A percentile compares a stretch with the other conserved stretches of the same genome.
phyloP scores from a whole-genome alignment of 2,329 filamentous ascomycete species.

The Scleromitrula shiraiana region DNA sequence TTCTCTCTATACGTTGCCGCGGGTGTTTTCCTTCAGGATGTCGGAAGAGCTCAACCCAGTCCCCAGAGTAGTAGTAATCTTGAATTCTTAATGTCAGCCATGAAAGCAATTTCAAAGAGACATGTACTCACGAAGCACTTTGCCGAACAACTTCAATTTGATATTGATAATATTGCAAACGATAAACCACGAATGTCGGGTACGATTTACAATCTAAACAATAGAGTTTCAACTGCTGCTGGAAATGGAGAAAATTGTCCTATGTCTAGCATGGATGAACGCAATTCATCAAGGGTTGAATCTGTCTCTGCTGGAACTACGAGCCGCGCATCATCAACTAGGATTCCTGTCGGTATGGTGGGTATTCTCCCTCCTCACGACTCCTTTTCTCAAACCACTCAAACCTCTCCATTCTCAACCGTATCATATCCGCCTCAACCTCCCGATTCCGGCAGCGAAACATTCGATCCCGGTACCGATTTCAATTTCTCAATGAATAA shows the following conservation, averaged over 20 bases:
- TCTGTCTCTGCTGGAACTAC: no score
- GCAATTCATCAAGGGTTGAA: no score
- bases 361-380: neutral
- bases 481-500: neutral
- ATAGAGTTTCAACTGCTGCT: no score
- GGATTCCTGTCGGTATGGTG: neutral
- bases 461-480: constrained; percentile 6
- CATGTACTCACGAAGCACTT: constrained; percentile 77
- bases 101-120: constrained; percentile 65
- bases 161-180: constrained; percentile 48
- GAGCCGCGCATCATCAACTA: neutral
- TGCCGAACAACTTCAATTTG: constrained; percentile 75
- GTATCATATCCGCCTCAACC: no score
- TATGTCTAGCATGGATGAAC: no score
- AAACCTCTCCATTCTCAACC: neutral
- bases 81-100: constrained; percentile 69
- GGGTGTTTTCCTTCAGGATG: constrained; percentile 74
- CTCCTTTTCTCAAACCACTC: neutral
- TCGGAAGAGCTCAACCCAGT: constrained; percentile 35
- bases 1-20: constrained; percentile 81
- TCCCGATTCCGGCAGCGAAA: neutral
- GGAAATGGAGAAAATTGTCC: neutral
- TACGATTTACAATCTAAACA: neutral
- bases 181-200: neutral
- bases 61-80: constrained; percentile 40